Percentiles rank a stretch among this genome's conserved stretches.
Evolutionary conservation across 306 rosid species (phyloP).

Genomic region (Gastrolobium villosum): DNA sequence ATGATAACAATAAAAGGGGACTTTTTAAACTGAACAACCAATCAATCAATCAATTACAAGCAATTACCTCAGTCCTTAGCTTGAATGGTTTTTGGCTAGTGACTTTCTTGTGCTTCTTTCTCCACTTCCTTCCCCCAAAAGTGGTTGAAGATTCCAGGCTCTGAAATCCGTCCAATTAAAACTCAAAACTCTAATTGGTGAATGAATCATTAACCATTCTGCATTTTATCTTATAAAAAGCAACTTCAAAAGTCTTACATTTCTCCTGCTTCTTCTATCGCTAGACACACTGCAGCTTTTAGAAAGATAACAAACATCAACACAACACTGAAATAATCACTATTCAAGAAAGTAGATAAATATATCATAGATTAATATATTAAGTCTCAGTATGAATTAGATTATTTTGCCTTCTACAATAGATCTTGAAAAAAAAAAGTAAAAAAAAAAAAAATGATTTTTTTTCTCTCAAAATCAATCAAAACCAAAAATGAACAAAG

Average conservation of each 20-base stretch:
- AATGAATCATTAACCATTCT: conserved; percentile 22
- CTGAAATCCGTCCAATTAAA: conserved; percentile 52
- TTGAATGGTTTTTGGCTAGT: conserved; percentile 85
- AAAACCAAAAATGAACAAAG: not conserved
- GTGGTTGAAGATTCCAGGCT: conserved; percentile 78
- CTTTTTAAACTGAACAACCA: not conserved
- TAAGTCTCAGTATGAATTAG: not conserved
- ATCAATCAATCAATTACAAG: conserved; percentile 18
- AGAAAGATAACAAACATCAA: conserved; percentile 34
- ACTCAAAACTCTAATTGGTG: conserved; percentile 6
- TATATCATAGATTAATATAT: too few relatives aligned
- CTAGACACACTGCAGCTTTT: conserved; percentile 63
- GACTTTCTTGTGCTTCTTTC: conserved; percentile 68
- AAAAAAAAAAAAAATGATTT: too few relatives aligned
- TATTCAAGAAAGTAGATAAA: not conserved
- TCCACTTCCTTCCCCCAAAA: conserved; percentile 78
- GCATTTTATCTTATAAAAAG: not conserved
- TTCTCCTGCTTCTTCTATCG: conserved; percentile 85
- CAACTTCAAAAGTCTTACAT: conserved; percentile 60
- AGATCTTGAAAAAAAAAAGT: not conserved
- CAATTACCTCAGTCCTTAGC: conserved; percentile 87
- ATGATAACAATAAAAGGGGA: not conserved
- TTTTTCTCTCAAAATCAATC: not conserved
- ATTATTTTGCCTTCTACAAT: not conserved
- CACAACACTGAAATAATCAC: conserved; percentile 29